Evolutionary conservation across 1,284 basidiomycete genomes (phyloP).

Genomic region (Wallemia ichthyophaga): DNA sequence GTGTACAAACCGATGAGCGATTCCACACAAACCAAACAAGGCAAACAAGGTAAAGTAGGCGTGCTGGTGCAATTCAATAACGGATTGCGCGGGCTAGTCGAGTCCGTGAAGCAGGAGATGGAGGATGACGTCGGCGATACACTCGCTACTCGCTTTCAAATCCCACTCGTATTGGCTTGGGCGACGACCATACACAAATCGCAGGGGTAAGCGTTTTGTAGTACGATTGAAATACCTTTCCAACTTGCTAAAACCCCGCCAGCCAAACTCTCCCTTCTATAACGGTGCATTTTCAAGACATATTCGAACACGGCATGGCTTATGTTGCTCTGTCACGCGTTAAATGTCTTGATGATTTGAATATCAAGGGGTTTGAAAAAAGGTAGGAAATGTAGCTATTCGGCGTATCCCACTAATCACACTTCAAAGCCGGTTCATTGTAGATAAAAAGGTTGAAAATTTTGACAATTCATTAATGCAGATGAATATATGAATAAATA

Average conservation of each 20-base stretch:
- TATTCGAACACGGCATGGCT: background rate
- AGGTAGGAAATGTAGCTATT: background rate
- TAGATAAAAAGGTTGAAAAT: background rate
- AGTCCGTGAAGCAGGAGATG: background rate
- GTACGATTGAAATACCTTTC: no score
- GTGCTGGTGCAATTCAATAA: background rate
- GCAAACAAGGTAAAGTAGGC: background rate
- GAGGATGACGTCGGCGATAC: background rate
- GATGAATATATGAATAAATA: no score
- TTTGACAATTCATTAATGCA: background rate
- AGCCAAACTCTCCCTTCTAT: background rate
- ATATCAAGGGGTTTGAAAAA: background rate
- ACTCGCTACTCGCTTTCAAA: background rate
- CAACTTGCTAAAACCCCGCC: no score
- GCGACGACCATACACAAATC: background rate
- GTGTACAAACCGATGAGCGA: background rate
- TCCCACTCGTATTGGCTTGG: background rate
- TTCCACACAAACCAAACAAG: no score
- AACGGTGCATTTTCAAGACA: background rate
- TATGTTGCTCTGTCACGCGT: background rate
- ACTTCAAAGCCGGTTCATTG: background rate
- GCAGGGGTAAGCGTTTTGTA: no score
- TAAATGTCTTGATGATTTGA: background rate
- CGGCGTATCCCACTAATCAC: background rate
- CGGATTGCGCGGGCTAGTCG: background rate